These are phyloP conservation scores for Allantophomopsis lycopodina DNA, from an alignment of 2,329 filamentous ascomycete species.

Conservation along the genomic window DNA sequence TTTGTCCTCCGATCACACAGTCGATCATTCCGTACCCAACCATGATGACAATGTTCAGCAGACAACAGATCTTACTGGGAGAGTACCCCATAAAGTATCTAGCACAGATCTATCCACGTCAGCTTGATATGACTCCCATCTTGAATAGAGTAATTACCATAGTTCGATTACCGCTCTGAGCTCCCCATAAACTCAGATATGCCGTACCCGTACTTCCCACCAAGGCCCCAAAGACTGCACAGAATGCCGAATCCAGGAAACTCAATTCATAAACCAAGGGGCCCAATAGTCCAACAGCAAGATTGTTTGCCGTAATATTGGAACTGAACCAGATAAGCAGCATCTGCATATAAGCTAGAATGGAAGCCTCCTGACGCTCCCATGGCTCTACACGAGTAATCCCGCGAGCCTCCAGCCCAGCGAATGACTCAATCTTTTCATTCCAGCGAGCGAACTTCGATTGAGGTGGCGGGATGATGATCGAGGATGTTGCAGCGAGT, in stretches of 20 bases:
- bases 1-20: conserved; percentile 53
- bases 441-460: no score
- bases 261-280: conserved; percentile 36
- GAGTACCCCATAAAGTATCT: conserved; percentile 53
- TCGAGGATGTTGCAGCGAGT: no score
- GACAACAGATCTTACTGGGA: conserved; percentile 46
- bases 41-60: conserved; percentile 48
- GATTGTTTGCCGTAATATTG: conserved; percentile 1
- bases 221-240: conserved; percentile 41
- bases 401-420: conserved; percentile 1
- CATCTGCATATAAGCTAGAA: conserved; percentile 1
- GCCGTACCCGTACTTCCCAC: conserved; percentile 39
- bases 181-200: conserved; percentile 49
- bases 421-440: neutral
- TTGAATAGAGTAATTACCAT: conserved; percentile 25
- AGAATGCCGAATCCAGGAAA: conserved; percentile 40
- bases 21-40: conserved; percentile 50
- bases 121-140: conserved; percentile 18
- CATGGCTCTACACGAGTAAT: conserved; percentile 1
- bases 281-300: conserved; percentile 1
- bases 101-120: conserved; percentile 24
- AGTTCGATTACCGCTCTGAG: conserved; percentile 44
- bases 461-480: no score
- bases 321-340: conserved; percentile 1
- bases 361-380: neutral